A percentile compares a stretch with the other conserved stretches of the same genome.
phyloP scores from a whole-genome alignment of 2,329 filamentous ascomycete genomes.

The Claviceps monticola region DNA sequence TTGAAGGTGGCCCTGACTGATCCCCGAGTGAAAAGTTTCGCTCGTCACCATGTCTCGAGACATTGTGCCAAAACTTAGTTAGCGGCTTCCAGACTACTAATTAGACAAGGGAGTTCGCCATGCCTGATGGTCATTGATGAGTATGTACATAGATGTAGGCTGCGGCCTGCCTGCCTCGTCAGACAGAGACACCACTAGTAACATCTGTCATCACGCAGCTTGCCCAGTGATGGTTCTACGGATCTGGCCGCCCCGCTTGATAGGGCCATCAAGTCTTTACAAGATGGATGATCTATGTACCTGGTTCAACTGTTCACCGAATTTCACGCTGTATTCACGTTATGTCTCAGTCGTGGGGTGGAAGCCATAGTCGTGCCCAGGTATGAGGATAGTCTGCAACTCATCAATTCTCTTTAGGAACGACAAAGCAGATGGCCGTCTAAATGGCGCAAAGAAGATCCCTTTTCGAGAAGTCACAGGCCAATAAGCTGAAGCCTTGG shows the following conservation, averaged over 20 bases:
- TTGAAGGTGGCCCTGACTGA: conserved; percentile 5
- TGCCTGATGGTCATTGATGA: background rate
- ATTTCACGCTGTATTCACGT: background rate
- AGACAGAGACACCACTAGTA: background rate
- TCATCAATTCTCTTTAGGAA: no score
- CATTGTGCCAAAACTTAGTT: background rate
- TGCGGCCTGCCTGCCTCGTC: background rate
- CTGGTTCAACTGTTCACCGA: background rate
- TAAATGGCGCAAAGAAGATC: background rate
- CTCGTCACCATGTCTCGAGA: conserved; percentile 3
- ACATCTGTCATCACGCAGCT: background rate
- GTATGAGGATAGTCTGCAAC: background rate
- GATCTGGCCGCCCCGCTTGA: background rate
- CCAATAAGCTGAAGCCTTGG: background rate
- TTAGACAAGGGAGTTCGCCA: background rate
- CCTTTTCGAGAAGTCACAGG: background rate
- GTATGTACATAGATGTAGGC: background rate
- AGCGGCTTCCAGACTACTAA: background rate
- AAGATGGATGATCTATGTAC: no score
- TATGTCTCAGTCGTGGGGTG: background rate
- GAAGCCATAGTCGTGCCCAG: background rate
- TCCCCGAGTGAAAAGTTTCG: conserved; percentile 4
- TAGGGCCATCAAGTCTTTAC: background rate
- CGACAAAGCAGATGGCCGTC: background rate
- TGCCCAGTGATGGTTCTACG: background rate